Base-by-base conservation (phyloP, 208 protist species). In the Trypanosoma mega region DNA sequence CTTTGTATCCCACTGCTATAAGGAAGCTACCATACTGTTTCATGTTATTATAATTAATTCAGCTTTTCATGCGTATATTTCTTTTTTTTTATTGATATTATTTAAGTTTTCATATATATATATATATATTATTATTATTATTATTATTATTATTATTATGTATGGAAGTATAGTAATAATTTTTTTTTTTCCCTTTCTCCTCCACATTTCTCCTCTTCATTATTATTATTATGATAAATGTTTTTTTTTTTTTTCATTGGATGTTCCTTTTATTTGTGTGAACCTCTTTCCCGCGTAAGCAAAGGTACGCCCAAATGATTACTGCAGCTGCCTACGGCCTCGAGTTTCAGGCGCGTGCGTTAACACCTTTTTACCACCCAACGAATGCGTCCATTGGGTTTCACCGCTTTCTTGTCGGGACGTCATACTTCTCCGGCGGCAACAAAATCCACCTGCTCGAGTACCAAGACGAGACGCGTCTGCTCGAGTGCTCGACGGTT, bases 361-460 rank as follows among this genome's bases (percentile, higher is more conserved):
- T 94, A 18, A 70, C 74, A 24, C 72, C 87, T 1, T 68, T 90
- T 29, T 87, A 85, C 37, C 80, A 90, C 43, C 23, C 64, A 0
- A 72, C 67, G 8, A 71, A 75, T 33, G 63, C 43, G 14, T 56
- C 47, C 3, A 63, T 75, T 51, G 76, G 80, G 5, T 72, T 45
- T 26, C 83, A 90, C 53, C 57, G 63, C 5, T 92, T 94, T 70
- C 49, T 94, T 37, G 83, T 91, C 6, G 82, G 82, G 3, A 90
- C 88, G 8, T 63, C 70, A 2, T 80, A 58, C 51, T 50, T 69
- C 24, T 58, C 67, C 1, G 64, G 58, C 0, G 78, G 78, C 26
- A 94, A 92, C 56, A 90, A 89, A 57, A 88, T 92, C 18, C 70
- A 85, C 41, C 49, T 91, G 6, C 68, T 94, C 2, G 83, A 92